Conservation (phyloP, 768 basidiomycete genomes). For the Podaxis rugospora region DNA sequence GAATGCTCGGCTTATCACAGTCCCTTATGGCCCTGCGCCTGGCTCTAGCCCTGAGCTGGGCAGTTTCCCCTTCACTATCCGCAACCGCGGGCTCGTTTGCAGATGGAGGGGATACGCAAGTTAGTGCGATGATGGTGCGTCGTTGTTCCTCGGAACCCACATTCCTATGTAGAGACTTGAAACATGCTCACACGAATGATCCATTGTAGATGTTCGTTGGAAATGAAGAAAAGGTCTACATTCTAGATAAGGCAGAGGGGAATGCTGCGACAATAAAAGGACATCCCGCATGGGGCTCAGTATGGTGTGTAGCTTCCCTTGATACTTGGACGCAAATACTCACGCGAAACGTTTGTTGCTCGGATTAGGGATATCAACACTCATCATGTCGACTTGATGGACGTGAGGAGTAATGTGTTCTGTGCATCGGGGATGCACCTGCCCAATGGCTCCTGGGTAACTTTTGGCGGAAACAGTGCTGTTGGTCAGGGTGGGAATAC, state of each 20-base stretch:
- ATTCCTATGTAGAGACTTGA: not conserved
- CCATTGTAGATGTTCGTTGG: constrained; percentile 68
- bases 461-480: constrained; percentile 79
- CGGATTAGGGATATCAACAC: constrained; percentile 54
- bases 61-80: constrained; percentile 6
- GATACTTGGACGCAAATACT: not conserved
- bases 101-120: constrained; percentile 9
- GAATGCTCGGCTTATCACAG: constrained; percentile 7
- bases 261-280: constrained; percentile 62
- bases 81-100: constrained; percentile 13
- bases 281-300: constrained; percentile 72
- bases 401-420: constrained; percentile 69
- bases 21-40: constrained; percentile 1
- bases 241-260: constrained; percentile 84
- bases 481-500: constrained; percentile 61
- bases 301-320: constrained; percentile 41
- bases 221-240: constrained; percentile 76
- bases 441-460: constrained; percentile 71
- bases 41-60: constrained; percentile 8
- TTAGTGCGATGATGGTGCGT: constrained; percentile 16
- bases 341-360: not conserved
- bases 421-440: constrained; percentile 84
- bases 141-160: not conserved
- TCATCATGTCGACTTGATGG: constrained; percentile 59
- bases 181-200: not conserved